These are phyloP conservation scores for Anacardium occidentale DNA, from an alignment of 345 rosid species.

Conservation along the genomic window DNA sequence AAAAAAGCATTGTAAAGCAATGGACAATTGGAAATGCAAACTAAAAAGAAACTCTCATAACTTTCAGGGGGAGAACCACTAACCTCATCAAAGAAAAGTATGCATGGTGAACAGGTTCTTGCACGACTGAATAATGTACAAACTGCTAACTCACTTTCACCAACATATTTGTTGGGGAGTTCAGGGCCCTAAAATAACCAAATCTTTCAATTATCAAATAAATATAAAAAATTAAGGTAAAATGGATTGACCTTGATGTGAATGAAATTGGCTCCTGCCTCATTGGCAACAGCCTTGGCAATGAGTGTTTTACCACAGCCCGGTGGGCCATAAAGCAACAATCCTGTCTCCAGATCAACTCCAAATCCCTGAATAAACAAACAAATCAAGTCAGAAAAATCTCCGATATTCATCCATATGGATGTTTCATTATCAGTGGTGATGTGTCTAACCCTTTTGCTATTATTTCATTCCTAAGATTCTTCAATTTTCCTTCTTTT, in stretches of 20 bases:
- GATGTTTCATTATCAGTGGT: not conserved
- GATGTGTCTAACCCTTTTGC: not conserved
- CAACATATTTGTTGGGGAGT: conserved; percentile 84
- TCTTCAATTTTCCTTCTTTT: not conserved
- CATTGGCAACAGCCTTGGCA: conserved; percentile 96
- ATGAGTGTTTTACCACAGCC: conserved; percentile 98
- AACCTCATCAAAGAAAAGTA: conserved; percentile 95
- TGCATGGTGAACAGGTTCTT: conserved; percentile 82
- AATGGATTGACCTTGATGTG: conserved; percentile 63
- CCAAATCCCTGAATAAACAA: conserved; percentile 61
- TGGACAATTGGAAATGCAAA: not conserved
- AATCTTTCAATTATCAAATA: conserved; percentile 3
- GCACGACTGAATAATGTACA: conserved; percentile 80
- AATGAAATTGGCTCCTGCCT: conserved; percentile 96
- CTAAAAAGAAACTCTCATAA: not conserved
- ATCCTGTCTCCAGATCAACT: conserved; percentile 74
- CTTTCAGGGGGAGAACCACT: conserved; percentile 16
- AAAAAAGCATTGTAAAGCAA: not conserved
- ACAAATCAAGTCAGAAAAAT: not conserved
- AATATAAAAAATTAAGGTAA: not conserved
- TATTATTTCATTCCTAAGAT: not conserved
- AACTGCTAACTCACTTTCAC: conserved; percentile 93
- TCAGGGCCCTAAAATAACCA: conserved; percentile 72
- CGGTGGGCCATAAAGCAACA: conserved; percentile 96
- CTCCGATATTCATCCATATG: conserved; percentile 10